Conservation (phyloP, 2,329 filamentous ascomycete genomes). For the Colletotrichum spaethianum region DNA sequence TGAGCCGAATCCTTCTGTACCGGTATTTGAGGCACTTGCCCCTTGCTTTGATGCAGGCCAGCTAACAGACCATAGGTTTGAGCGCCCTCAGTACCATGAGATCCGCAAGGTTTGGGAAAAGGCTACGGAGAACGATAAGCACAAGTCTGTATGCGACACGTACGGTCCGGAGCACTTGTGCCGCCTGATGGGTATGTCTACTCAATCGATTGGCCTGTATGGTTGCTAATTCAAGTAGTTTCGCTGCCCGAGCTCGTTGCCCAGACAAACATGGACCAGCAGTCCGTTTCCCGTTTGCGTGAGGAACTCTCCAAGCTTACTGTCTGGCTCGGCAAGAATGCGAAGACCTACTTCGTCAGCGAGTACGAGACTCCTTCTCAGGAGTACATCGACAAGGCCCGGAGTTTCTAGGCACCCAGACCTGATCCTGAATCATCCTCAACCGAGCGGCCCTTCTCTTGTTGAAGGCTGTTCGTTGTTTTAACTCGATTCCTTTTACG, state of each 20-base stretch:
- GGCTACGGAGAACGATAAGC: slow-evolving; percentile 73
- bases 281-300: slow-evolving; percentile 88
- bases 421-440: not conserved
- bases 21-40: slow-evolving; percentile 57
- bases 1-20: slow-evolving; percentile 92
- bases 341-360: slow-evolving; percentile 81
- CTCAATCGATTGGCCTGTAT: not conserved
- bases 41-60: not conserved
- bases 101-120: slow-evolving; percentile 79
- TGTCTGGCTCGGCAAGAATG: slow-evolving; percentile 85
- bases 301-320: slow-evolving; percentile 92
- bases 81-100: slow-evolving; percentile 89
- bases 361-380: slow-evolving; percentile 81
- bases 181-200: slow-evolving; percentile 83
- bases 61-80: slow-evolving; percentile 73
- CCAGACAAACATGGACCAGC: slow-evolving; percentile 97
- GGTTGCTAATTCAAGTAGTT: slow-evolving; percentile 66
- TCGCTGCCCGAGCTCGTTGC: slow-evolving; percentile 93
- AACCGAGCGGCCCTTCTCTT: not conserved
- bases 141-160: slow-evolving; percentile 82
- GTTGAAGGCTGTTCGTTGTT: not conserved
- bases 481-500: not conserved
- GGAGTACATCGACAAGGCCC: slow-evolving; percentile 80
- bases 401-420: slow-evolving; percentile 54
- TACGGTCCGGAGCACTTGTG: slow-evolving; percentile 95